Evolutionary conservation across 805 yeast species (phyloP).

Genomic region (Metschnikowia continentalis): DNA sequence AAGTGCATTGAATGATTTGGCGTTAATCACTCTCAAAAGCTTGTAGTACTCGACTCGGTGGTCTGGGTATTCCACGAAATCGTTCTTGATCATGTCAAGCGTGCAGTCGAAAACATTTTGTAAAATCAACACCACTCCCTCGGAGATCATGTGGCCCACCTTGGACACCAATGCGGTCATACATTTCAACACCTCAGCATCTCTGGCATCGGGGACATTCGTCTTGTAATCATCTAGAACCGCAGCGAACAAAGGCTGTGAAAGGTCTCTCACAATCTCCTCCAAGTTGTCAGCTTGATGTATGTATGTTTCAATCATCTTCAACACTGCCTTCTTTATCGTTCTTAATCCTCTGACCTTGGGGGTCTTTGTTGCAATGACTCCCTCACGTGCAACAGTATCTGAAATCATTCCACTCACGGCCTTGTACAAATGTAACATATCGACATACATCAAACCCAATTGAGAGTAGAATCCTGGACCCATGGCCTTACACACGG

Average conservation of each 20-base stretch:
- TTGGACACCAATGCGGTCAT: conserved; percentile 84
- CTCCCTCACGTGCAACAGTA: conserved; percentile 73
- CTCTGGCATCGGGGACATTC: conserved; percentile 94
- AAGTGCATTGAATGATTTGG: conserved; percentile 80
- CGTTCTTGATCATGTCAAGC: conserved; percentile 90
- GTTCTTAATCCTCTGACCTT: conserved; percentile 94
- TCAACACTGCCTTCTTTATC: conserved; percentile 88
- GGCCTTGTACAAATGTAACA: conserved; percentile 85
- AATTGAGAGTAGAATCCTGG: conserved; percentile 87
- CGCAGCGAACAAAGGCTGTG: conserved; percentile 77
- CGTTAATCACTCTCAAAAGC: conserved; percentile 79
- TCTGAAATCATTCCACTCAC: conserved; percentile 82
- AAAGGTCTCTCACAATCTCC: conserved; percentile 76
- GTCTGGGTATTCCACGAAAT: conserved; percentile 95
- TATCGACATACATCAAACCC: conserved; percentile 79
- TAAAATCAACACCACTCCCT: conserved; percentile 79
- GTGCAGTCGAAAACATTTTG: conserved; percentile 94
- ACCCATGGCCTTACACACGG: conserved; percentile 93
- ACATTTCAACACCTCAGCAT: conserved; percentile 95
- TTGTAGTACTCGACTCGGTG: conserved; percentile 95
- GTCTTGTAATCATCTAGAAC: conserved; percentile 84
- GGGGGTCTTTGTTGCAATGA: conserved; percentile 91
- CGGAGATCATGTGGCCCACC: conserved; percentile 84
- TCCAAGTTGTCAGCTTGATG: conserved; percentile 82
- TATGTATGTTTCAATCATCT: conserved; percentile 83